Percentiles rank a stretch among this genome's conserved stretches.
Conservation (phyloP, 1,284 basidiomycete species). For the Microbotryum violaceum region DNA sequence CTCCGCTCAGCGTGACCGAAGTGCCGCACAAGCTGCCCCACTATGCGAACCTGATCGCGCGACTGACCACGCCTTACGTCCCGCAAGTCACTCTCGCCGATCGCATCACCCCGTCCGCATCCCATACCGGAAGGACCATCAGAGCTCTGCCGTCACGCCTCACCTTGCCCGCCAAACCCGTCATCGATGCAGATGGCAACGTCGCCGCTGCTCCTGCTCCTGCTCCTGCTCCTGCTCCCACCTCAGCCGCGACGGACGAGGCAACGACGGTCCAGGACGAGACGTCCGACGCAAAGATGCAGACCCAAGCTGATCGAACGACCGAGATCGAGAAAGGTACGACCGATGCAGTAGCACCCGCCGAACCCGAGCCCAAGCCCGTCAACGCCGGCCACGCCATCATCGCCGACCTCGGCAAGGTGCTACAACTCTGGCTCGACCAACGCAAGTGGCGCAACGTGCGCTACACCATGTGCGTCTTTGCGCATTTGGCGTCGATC, state of each 20-base stretch:
- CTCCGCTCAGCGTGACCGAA: slow-evolving; percentile 59
- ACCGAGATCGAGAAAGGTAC: slow-evolving; percentile 43
- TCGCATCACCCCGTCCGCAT: not conserved
- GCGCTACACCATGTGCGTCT: slow-evolving; percentile 62
- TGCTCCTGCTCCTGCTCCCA: not conserved
- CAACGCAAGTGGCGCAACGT: slow-evolving; percentile 80
- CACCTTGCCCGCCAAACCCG: slow-evolving; percentile 3
- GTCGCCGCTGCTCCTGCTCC: too few species aligned
- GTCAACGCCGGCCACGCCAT: slow-evolving; percentile 57
- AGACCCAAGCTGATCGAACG: not conserved
- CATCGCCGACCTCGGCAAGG: slow-evolving; percentile 79
- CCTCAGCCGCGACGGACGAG: not conserved
- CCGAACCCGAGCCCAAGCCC: not conserved
- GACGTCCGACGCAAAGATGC: slow-evolving; percentile 8
- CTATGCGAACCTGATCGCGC: slow-evolving; percentile 70
- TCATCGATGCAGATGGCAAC: not conserved
- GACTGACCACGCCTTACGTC: slow-evolving; percentile 44
- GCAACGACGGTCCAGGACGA: not conserved
- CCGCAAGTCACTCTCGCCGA: slow-evolving; percentile 22
- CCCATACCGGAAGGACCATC: not conserved
- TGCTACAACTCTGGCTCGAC: slow-evolving; percentile 76
- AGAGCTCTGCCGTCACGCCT: not conserved
- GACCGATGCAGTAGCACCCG: slow-evolving; percentile 40
- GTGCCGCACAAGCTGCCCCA: slow-evolving; percentile 85
- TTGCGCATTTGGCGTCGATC: slow-evolving; percentile 63